Percentiles rank a stretch among this genome's conserved stretches.
phyloP scores from a whole-genome alignment of 176 grass and related monocot genomes.

The Phyllostachys edulis region DNA sequence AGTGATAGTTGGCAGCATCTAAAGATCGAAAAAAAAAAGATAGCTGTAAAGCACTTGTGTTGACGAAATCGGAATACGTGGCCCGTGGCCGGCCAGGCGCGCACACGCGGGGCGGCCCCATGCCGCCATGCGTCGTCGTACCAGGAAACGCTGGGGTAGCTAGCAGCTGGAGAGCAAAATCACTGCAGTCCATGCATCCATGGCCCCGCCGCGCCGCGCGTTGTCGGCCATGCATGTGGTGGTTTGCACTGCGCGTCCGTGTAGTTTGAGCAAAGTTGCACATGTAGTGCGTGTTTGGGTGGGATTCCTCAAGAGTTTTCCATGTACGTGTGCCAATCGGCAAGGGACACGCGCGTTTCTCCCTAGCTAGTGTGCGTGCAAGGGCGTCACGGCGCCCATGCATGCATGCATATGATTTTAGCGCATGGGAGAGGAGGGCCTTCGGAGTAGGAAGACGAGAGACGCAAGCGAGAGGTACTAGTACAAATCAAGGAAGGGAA shows the following conservation, averaged over 20 bases:
- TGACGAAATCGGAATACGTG: background rate
- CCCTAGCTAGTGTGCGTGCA: background rate
- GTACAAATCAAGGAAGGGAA: background rate
- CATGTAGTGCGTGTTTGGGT: background rate
- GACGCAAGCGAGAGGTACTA: background rate
- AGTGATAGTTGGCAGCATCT: background rate
- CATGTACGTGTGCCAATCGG: background rate
- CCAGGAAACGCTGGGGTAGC: background rate
- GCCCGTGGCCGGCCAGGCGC: background rate
- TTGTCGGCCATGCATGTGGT: background rate
- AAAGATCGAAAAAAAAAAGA: background rate
- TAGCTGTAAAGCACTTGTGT: background rate
- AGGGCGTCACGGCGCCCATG: no score
- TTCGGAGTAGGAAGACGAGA: background rate
- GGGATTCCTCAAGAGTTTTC: background rate
- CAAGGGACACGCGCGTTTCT: no score
- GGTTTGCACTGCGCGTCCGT: background rate
- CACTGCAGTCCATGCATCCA: background rate
- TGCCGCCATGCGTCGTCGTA: background rate
- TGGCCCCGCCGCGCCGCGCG: background rate
- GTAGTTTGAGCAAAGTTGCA: background rate
- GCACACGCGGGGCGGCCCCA: background rate
- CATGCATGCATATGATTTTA: no score
- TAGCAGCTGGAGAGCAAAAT: conserved; percentile 7
- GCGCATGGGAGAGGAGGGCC: background rate